Base-by-base conservation (phyloP, 2,329 filamentous ascomycete species). In the Zarea fungicola region DNA sequence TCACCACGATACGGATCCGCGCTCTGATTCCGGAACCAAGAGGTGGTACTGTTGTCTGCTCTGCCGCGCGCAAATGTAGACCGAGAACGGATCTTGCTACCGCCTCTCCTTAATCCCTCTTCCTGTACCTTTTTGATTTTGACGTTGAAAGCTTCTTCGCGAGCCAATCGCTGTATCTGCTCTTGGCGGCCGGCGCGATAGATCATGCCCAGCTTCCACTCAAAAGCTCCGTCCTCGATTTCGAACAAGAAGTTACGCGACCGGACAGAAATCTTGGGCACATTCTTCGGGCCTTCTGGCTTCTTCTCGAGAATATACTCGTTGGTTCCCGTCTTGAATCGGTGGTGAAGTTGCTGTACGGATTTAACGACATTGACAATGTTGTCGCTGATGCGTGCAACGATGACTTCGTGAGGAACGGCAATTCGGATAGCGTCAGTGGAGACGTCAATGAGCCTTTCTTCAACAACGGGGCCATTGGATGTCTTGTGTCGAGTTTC, bases 191-290 rank as follows among this genome's bases (percentile, higher is more conserved):
- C 93, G 39, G 89, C 82, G 26, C 92, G 84, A 65, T 97, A 99
- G 44, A 99, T 99, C 61, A 90, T 84, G 14, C 91, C 89, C 9
- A 99, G 74, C 63, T 96, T 97, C 88, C 91, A 99, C 65, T 99
- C 93, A 60, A 99, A 99, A 0, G 89, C 85, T 42, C 93, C 92
- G 63, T 99, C 93, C 67, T 99, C 93, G 29, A 99, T 75, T 61
- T 97, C 92, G 51, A 99, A 92, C 3, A 96, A 70, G 21, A 99
- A 75, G 5, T 87, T 87, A 58, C 87, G 87, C 48, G 85, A 86
- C 44, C 90, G 82, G 9, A 99, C 56, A 0, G 90, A 92, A 19
- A 99, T 74, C 61, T 88, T 92, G 2, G 93, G 93, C 0, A 99
- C 83, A 39, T 81, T 74, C 64, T 95, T 97, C 1, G 95, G 89